Conservation (phyloP, 352 stramenopile genomes). For the Thalassiosira pacifica region DNA sequence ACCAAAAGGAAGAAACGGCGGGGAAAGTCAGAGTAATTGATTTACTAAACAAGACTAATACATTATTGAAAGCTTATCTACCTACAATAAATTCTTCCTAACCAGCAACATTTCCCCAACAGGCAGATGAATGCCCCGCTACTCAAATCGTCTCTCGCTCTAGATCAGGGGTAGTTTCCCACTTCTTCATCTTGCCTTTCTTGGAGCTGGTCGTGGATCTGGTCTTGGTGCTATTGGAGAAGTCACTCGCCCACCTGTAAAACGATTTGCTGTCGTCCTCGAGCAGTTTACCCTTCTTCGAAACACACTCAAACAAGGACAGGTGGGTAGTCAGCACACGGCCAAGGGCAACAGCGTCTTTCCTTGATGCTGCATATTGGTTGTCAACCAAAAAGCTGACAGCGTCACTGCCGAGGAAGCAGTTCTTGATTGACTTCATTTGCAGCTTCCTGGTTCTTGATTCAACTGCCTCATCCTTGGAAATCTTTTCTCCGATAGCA, state of each 20-base stretch:
- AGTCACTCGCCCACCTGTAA: slow-evolving; percentile 40
- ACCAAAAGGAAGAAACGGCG: slow-evolving; percentile 8
- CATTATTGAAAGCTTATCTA: too few species aligned
- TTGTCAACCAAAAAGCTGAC: slow-evolving; percentile 48
- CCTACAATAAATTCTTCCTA: too few species aligned
- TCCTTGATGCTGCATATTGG: slow-evolving; percentile 27
- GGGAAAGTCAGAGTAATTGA: too few species aligned
- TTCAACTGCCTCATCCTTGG: slow-evolving; percentile 16
- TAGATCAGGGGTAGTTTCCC: too few species aligned
- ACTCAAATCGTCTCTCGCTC: too few species aligned
- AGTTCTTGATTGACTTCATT: slow-evolving; percentile 25
- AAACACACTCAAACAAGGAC: slow-evolving; percentile 37
- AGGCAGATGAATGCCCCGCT: too few species aligned
- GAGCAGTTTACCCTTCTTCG: slow-evolving; percentile 27
- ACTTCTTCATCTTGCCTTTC: too few species aligned
- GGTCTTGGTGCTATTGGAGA: not conserved
- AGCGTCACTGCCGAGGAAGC: slow-evolving; percentile 36
- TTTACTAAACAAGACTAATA: too few species aligned
- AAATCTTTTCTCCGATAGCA: slow-evolving; percentile 23
- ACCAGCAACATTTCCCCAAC: too few species aligned
- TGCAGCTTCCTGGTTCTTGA: slow-evolving; percentile 26
- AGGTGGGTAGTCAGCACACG: slow-evolving; percentile 36
- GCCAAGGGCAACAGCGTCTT: slow-evolving; percentile 47
- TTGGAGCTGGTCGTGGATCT: too few species aligned
- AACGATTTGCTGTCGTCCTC: slow-evolving; percentile 46